phyloP scores from a whole-genome alignment of 257 asterid species.

The Ilex aquifolium region DNA sequence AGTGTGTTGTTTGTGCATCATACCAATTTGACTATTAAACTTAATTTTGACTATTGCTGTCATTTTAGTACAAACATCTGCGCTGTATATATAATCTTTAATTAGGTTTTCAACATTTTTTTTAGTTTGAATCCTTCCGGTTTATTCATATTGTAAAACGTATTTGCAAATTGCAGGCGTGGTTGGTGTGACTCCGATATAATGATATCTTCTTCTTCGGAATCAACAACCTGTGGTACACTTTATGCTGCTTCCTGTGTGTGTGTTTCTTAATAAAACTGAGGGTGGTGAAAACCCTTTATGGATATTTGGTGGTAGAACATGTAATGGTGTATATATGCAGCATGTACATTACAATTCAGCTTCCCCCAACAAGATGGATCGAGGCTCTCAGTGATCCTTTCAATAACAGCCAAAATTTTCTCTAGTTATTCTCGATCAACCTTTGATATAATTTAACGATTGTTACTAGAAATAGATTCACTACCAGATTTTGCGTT shows the following conservation, averaged over 20 bases:
- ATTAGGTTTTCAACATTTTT: neutral
- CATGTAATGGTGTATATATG: neutral
- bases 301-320: neutral
- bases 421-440: too few species aligned
- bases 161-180: slow-evolving; percentile 41
- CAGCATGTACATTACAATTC: neutral
- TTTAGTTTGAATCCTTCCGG: neutral
- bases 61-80: too few species aligned
- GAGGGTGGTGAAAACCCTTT: slow-evolving; percentile 6
- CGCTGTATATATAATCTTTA: neutral
- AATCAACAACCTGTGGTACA: slow-evolving; percentile 6
- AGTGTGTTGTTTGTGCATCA: too few species aligned
- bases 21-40: too few species aligned
- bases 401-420: too few species aligned
- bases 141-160: neutral
- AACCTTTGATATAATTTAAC: too few species aligned
- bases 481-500: too few species aligned
- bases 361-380: too few species aligned
- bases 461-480: too few species aligned
- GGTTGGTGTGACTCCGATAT: slow-evolving; percentile 79
- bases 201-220: slow-evolving; percentile 13
- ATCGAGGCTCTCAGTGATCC: too few species aligned
- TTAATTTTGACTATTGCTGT: too few species aligned
- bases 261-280: slow-evolving; percentile 8
- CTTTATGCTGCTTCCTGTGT: slow-evolving; percentile 6